phyloP scores from a whole-genome alignment of 2,329 filamentous ascomycete species.

The Rutstroemia sydowiana region DNA sequence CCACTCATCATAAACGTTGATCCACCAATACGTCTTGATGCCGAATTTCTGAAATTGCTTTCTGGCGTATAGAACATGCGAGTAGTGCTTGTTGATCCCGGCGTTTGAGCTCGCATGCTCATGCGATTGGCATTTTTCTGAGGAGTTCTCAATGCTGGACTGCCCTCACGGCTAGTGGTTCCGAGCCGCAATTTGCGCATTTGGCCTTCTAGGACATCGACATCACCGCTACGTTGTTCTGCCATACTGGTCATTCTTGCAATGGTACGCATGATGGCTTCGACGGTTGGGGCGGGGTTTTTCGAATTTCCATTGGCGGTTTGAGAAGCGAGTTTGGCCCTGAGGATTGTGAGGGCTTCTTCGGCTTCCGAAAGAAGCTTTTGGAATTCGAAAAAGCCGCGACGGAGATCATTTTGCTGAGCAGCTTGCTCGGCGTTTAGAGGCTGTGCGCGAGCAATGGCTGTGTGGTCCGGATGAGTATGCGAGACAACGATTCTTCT shows the following conservation, averaged over 20 bases:
- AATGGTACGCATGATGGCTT: slow-evolving; percentile 87
- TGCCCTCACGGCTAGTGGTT: slow-evolving; percentile 37
- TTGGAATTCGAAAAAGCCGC: slow-evolving; percentile 66
- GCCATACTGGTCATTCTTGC: slow-evolving; percentile 87
- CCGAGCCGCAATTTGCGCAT: slow-evolving; percentile 63
- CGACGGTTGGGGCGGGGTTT: slow-evolving; percentile 63
- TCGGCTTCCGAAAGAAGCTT: slow-evolving; percentile 72
- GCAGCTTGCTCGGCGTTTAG: slow-evolving; percentile 78
- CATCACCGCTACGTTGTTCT: slow-evolving; percentile 82
- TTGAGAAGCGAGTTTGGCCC: slow-evolving; percentile 63
- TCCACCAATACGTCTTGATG: slow-evolving; percentile 16
- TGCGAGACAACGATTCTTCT: slow-evolving; percentile 65
- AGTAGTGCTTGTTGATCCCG: slow-evolving; percentile 22
- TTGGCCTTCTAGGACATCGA: slow-evolving; percentile 83
- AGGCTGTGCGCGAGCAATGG: slow-evolving; percentile 60
- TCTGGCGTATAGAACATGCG: slow-evolving; percentile 27
- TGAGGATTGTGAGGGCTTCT: slow-evolving; percentile 70
- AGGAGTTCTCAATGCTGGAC: slow-evolving; percentile 34
- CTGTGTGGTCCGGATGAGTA: slow-evolving; percentile 58
- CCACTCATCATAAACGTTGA: slow-evolving; percentile 4
- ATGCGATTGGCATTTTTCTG: slow-evolving; percentile 22
- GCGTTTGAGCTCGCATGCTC: slow-evolving; percentile 16
- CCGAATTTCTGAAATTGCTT: slow-evolving; percentile 18
- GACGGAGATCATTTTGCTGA: slow-evolving; percentile 76
- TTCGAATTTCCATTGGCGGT: slow-evolving; percentile 44